phyloP scores from a whole-genome alignment of 1,284 basidiomycete genomes.

The Taiwanofungus camphoratus region DNA sequence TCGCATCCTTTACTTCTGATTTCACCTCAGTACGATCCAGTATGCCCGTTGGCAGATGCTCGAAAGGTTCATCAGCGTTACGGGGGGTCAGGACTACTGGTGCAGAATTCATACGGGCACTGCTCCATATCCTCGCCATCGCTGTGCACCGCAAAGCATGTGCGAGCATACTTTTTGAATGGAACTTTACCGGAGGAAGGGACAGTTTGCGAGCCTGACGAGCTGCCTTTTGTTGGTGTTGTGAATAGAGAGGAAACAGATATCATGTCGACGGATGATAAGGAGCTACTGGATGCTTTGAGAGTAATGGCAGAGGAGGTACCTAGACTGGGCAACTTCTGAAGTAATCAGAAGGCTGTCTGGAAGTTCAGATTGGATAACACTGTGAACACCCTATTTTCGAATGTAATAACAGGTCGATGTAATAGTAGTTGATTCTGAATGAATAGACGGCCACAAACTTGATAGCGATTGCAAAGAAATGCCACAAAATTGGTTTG shows the following conservation, averaged over 20 bases:
- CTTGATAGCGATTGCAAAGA: no score
- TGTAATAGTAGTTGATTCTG: no score
- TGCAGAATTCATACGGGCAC: constrained; percentile 30
- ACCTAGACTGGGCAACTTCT: constrained; percentile 6
- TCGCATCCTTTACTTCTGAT: constrained; percentile 26
- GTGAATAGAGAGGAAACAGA: constrained; percentile 2
- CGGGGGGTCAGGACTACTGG: constrained; percentile 15
- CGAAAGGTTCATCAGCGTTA: constrained; percentile 13
- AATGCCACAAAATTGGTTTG: no score
- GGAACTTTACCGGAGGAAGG: constrained; percentile 36
- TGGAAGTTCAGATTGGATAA: no score
- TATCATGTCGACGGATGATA: constrained; percentile 11
- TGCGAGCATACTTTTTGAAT: constrained; percentile 36
- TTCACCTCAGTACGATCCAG: constrained; percentile 17
- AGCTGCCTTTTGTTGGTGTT: constrained; percentile 15
- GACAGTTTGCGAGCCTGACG: constrained; percentile 31
- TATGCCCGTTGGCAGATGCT: constrained; percentile 16
- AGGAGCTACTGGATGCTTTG: constrained; percentile 14
- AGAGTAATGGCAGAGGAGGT: constrained; percentile 11
- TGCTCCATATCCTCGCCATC: constrained; percentile 37
- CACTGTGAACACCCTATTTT: no score
- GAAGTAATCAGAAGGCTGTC: not conserved
- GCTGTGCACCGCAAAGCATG: constrained; percentile 35
- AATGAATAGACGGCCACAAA: no score
- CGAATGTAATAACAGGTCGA: no score